Conservation (phyloP, 176 grass and related monocot species). For the Triticum urartu region DNA sequence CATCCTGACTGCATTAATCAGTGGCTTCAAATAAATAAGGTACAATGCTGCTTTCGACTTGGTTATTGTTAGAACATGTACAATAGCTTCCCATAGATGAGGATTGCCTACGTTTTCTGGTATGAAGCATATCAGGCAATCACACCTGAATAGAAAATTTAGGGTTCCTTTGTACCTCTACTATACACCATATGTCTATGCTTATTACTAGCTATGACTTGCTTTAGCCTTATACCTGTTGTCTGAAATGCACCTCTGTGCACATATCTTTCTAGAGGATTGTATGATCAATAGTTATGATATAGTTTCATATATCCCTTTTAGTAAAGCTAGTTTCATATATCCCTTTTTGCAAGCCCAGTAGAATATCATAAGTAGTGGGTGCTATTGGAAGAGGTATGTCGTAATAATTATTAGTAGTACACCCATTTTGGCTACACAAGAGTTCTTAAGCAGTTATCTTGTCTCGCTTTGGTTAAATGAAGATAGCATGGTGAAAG, state of each 20-base stretch:
- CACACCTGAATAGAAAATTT: not conserved
- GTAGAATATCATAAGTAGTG: not conserved
- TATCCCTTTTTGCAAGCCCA: not conserved
- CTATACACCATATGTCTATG: not conserved
- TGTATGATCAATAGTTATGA: not conserved
- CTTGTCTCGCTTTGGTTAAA: not conserved
- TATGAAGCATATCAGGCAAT: not conserved
- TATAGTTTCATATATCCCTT: not conserved
- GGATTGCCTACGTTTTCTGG: not conserved
- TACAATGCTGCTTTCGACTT: slow-evolving; percentile 26
- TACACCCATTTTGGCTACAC: not conserved
- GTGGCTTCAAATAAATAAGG: slow-evolving; percentile 99
- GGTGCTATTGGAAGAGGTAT: slow-evolving; percentile 6
- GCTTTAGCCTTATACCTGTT: not conserved
- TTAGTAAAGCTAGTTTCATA: not conserved
- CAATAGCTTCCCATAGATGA: not conserved
- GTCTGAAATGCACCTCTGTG: not conserved
- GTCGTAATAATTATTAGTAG: not conserved
- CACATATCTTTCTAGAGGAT: not conserved
- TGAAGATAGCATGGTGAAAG: not conserved
- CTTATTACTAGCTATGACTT: not conserved
- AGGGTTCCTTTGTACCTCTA: not conserved
- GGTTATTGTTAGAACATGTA: not conserved
- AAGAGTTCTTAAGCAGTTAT: slow-evolving; percentile 6
- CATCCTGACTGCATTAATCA: slow-evolving; percentile 88